Percentiles rank a stretch among this genome's conserved stretches.
phyloP scores from a whole-genome alignment of 2,329 filamentous ascomycete genomes.

The Penicillium sp. region DNA sequence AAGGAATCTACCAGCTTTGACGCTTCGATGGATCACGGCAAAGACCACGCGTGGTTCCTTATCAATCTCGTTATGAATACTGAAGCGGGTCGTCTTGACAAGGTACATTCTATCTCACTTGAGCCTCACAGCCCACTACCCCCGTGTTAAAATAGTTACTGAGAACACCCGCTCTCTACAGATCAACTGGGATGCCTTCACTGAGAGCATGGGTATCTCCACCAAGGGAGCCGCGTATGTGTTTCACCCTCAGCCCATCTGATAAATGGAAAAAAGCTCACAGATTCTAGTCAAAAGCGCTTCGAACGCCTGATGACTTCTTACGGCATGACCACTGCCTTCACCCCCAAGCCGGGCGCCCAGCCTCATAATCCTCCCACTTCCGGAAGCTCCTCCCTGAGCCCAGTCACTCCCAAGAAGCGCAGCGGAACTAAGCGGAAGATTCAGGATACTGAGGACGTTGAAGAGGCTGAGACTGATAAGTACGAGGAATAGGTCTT shows the following conservation, averaged over 20 bases:
- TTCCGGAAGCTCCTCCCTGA: no score
- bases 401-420: not conserved
- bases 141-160: not conserved
- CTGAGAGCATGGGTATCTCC: not conserved
- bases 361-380: not conserved
- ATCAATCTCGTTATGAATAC: not conserved
- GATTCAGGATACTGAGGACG: no score
- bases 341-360: not conserved
- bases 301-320: not conserved
- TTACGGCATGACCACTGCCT: not conserved
- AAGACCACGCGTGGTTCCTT: not conserved
- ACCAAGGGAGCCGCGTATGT: slow-evolving; percentile 1
- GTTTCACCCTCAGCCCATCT: not conserved
- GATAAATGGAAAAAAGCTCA: not conserved
- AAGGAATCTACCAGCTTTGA: not conserved
- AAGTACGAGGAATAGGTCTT: no score
- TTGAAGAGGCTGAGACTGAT: no score
- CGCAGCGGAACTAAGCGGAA: not conserved
- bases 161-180: not conserved
- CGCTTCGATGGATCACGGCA: not conserved
- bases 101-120: not conserved
- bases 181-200: not conserved
- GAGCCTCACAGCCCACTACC: no score
- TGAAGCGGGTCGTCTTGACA: not conserved
- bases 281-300: not conserved